phyloP scores from a whole-genome alignment of 1,284 basidiomycete species.

The Ganoderma meredithae region DNA sequence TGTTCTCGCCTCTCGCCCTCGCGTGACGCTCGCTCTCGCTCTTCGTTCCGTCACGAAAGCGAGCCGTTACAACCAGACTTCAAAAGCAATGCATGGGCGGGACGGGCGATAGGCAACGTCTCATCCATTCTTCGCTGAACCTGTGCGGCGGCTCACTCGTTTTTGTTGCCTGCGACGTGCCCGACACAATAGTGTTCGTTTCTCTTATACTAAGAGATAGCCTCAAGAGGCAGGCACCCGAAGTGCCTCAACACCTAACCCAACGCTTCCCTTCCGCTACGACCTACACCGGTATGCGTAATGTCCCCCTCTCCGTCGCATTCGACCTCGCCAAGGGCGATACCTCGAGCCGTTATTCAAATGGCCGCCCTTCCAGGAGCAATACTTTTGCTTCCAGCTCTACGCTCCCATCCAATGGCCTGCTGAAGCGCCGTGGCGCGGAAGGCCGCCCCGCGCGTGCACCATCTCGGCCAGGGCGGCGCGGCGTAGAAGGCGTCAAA shows the following conservation, averaged over 20 bases:
- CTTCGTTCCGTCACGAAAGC: too few species aligned
- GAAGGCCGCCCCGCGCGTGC: background rate
- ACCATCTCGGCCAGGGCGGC: background rate
- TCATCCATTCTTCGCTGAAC: background rate
- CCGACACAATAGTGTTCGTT: background rate
- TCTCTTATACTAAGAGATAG: background rate
- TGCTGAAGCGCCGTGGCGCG: background rate
- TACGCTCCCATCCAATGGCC: background rate
- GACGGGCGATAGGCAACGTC: background rate
- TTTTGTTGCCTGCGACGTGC: background rate
- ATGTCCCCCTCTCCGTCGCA: background rate
- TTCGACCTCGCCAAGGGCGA: conserved; percentile 2
- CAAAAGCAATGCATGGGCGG: background rate
- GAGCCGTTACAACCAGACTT: too few species aligned
- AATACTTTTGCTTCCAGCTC: background rate
- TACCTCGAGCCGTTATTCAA: background rate
- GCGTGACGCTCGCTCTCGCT: too few species aligned
- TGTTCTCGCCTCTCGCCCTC: too few species aligned
- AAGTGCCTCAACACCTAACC: background rate
- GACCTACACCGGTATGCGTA: background rate
- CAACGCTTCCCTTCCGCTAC: background rate
- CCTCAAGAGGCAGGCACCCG: background rate
- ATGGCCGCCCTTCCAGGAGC: background rate
- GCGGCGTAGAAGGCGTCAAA: background rate
- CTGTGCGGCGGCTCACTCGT: background rate